Conservation (phyloP, 1,139 yeast species). For the Hemisphaericaspora subhashii region DNA sequence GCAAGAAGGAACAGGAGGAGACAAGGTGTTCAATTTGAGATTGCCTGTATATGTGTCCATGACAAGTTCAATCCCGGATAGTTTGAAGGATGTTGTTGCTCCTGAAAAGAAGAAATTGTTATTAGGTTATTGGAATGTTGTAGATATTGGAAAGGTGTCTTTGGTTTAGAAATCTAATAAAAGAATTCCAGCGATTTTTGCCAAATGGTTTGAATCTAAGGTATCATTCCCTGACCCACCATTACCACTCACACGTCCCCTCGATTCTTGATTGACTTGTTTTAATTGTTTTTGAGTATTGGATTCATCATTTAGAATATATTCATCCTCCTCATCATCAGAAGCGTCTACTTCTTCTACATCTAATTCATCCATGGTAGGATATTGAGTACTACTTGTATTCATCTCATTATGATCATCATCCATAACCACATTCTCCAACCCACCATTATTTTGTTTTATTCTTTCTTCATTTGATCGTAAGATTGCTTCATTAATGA, state of each 20-base stretch:
- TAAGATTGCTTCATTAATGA: slow-evolving; percentile 62
- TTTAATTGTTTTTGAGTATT: slow-evolving; percentile 23
- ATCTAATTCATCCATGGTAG: slow-evolving; percentile 16
- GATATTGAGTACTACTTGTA: slow-evolving; percentile 26
- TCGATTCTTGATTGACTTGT: too few species aligned
- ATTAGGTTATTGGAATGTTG: slow-evolving; percentile 36
- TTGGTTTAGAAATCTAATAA: slow-evolving; percentile 50
- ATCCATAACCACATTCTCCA: slow-evolving; percentile 42
- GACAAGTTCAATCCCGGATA: slow-evolving; percentile 25
- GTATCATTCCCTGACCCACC: slow-evolving; percentile 23
- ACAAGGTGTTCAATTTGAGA: slow-evolving; percentile 11
- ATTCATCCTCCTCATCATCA: slow-evolving; percentile 17
- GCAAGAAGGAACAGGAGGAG: neutral
- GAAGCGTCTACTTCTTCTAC: slow-evolving; percentile 12
- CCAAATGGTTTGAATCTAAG: slow-evolving; percentile 53
- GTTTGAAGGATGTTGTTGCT: slow-evolving; percentile 18
- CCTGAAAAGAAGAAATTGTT: slow-evolving; percentile 23
- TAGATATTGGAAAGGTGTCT: slow-evolving; percentile 18
- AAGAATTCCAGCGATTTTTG: slow-evolving; percentile 54
- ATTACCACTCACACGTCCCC: slow-evolving; percentile 13
- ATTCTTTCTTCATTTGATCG: slow-evolving; percentile 57
- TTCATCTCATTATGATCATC: slow-evolving; percentile 23
- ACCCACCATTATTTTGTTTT: slow-evolving; percentile 27
- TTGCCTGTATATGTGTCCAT: slow-evolving; percentile 34
- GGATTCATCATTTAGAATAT: slow-evolving; percentile 14